A percentile compares a stretch with the other conserved stretches of the same genome.
Evolutionary conservation across 2,329 filamentous ascomycete genomes (phyloP).

Genomic region (Aspergillus sp.): DNA sequence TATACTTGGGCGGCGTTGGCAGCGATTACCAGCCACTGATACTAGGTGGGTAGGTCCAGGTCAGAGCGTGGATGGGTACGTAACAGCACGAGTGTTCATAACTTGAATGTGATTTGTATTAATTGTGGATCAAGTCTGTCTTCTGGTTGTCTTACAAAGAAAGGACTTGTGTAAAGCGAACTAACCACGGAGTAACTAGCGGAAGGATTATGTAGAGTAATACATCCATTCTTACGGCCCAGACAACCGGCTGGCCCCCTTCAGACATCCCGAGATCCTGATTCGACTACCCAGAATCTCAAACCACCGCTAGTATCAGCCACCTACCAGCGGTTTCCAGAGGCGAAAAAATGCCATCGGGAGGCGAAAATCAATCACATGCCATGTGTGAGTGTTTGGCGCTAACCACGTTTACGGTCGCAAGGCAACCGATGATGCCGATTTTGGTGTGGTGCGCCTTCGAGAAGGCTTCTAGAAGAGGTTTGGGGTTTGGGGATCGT

Average conservation of each 20-base stretch:
- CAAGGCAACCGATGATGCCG: not conserved
- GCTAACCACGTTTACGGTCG: constrained; percentile 9
- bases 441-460: constrained; percentile 5
- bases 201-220: too few relatives aligned
- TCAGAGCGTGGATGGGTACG: not conserved
- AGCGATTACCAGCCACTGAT: not conserved
- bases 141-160: not conserved
- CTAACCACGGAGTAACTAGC: too few relatives aligned
- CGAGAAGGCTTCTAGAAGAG: constrained; percentile 23
- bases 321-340: not conserved
- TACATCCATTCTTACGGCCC: not conserved
- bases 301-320: not conserved
- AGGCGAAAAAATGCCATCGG: not conserved
- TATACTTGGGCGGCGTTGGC: too few relatives aligned
- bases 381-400: not conserved
- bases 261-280: not conserved
- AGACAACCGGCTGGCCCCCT: not conserved
- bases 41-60: not conserved
- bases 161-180: not conserved
- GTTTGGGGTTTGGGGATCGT: not conserved
- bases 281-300: not conserved
- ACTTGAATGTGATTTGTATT: not conserved
- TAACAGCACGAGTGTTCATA: not conserved
- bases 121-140: not conserved
- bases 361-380: not conserved